Percentiles rank a stretch among this genome's conserved stretches.
Conservation (phyloP, 2,329 filamentous ascomycete genomes). For the Penicillium sumatraense region DNA sequence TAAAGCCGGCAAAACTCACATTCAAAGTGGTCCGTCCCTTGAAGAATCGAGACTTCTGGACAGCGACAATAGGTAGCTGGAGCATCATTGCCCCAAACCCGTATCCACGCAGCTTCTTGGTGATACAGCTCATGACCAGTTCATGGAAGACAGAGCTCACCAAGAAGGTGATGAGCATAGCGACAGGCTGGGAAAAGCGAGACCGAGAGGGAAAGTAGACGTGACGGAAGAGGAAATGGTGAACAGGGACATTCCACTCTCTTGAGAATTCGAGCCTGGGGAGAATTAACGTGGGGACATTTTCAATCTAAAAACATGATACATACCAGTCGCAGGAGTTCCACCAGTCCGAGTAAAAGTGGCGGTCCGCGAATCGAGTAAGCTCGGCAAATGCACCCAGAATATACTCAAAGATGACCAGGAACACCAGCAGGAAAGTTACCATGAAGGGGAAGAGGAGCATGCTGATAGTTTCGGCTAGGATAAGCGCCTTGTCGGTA, state of each 20-base stretch:
- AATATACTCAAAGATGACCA: slow-evolving; percentile 97
- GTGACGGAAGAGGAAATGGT: slow-evolving; percentile 91
- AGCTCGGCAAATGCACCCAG: slow-evolving; percentile 94
- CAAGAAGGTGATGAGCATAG: slow-evolving; percentile 89
- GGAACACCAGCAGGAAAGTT: slow-evolving; percentile 90
- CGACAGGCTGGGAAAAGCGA: slow-evolving; percentile 74
- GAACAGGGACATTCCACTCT: slow-evolving; percentile 97
- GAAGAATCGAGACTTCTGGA: slow-evolving; percentile 81
- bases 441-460: slow-evolving; percentile 98
- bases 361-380: slow-evolving; percentile 87
- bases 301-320: not conserved
- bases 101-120: slow-evolving; percentile 93
- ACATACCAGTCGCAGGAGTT: slow-evolving; percentile 59
- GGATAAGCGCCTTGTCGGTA: slow-evolving; percentile 74
- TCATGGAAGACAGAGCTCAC: slow-evolving; percentile 90
- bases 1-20: slow-evolving; percentile 37
- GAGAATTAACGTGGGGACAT: not conserved
- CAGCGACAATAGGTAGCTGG: slow-evolving; percentile 90
- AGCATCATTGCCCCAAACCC: slow-evolving; percentile 95
- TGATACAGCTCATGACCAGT: slow-evolving; percentile 96
- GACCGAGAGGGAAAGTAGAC: slow-evolving; percentile 84
- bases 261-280: slow-evolving; percentile 86
- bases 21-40: slow-evolving; percentile 77
- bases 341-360: slow-evolving; percentile 84
- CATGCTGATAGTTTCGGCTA: slow-evolving; percentile 87